Percentiles rank a stretch among this genome's conserved stretches.
Conservation (phyloP, 2,329 filamentous ascomycete species). For the Trichoderma aggressivum region DNA sequence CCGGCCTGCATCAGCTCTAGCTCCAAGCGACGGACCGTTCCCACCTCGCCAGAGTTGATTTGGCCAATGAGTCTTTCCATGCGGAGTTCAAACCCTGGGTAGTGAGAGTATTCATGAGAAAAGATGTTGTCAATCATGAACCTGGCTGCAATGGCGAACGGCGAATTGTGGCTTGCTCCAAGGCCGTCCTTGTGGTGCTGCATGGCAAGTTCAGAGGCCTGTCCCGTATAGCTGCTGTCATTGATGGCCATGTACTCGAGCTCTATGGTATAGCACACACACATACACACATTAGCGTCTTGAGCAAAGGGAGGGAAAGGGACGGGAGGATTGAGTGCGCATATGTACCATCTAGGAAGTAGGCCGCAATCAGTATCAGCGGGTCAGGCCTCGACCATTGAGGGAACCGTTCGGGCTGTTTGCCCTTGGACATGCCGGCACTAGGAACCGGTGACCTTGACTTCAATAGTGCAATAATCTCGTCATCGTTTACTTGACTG, state of each 20-base stretch:
- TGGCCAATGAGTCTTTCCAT: constrained; percentile 37
- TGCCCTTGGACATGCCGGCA: constrained; percentile 40
- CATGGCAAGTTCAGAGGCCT: constrained; percentile 41
- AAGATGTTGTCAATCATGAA: constrained; percentile 38
- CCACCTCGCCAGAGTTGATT: constrained; percentile 36
- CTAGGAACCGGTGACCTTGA: constrained; percentile 20
- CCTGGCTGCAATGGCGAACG: constrained; percentile 36
- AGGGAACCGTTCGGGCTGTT: constrained; percentile 32
- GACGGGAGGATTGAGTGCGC: neutral
- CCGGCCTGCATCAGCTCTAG: constrained; percentile 50
- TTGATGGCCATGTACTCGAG: constrained; percentile 44
- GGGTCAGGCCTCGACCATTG: constrained; percentile 31
- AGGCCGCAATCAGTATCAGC: constrained; percentile 40
- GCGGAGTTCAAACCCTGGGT: constrained; percentile 30
- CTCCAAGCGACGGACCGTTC: constrained; percentile 47
- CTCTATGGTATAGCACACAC: constrained; percentile 33
- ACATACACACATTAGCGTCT: neutral
- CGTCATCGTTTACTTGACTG: constrained; percentile 28
- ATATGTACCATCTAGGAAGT: constrained; percentile 49
- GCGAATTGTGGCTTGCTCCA: constrained; percentile 26
- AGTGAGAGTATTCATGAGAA: constrained; percentile 33
- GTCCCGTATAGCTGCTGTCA: constrained; percentile 30
- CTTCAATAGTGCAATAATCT: constrained; percentile 30
- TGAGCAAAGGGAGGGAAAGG: neutral
- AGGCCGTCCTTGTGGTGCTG: constrained; percentile 39